phyloP scores from a whole-genome alignment of 768 basidiomycete genomes.

The Suillus subluteus region DNA sequence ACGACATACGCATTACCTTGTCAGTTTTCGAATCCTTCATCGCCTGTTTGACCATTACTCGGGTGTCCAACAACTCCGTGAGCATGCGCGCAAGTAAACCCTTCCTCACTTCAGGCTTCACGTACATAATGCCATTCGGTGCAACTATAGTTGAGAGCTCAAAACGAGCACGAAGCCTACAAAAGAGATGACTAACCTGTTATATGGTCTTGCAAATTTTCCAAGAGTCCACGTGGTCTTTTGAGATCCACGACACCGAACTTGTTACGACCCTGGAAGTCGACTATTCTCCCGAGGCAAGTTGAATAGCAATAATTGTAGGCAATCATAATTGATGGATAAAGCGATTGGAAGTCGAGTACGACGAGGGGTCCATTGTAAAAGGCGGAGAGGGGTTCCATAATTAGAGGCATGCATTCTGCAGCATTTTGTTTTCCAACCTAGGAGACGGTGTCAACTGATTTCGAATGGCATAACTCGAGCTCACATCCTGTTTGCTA shows the following conservation, averaged over 20 bases:
- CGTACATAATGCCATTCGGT: constrained; percentile 94
- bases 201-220: constrained; percentile 74
- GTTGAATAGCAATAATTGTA: constrained; percentile 99
- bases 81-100: constrained; percentile 92
- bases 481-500: constrained; percentile 75
- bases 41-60: constrained; percentile 97
- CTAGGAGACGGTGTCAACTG: constrained; percentile 43
- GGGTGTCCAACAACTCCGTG: constrained; percentile 87
- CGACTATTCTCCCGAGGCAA: constrained; percentile 84
- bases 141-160: constrained; percentile 59
- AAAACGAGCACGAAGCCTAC: not conserved
- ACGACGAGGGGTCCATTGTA: constrained; percentile 93
- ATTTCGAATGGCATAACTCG: not conserved
- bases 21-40: constrained; percentile 83
- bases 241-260: constrained; percentile 82
- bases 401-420: constrained; percentile 92
- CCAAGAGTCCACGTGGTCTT: constrained; percentile 66
- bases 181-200: constrained; percentile 52
- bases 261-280: constrained; percentile 88
- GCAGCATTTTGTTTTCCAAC: constrained; percentile 96
- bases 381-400: constrained; percentile 93
- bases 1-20: constrained; percentile 53
- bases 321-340: constrained; percentile 98
- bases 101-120: constrained; percentile 81
- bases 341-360: constrained; percentile 94